Conservation (phyloP, 169 alveolate species). For the Neospora caninum region DNA sequence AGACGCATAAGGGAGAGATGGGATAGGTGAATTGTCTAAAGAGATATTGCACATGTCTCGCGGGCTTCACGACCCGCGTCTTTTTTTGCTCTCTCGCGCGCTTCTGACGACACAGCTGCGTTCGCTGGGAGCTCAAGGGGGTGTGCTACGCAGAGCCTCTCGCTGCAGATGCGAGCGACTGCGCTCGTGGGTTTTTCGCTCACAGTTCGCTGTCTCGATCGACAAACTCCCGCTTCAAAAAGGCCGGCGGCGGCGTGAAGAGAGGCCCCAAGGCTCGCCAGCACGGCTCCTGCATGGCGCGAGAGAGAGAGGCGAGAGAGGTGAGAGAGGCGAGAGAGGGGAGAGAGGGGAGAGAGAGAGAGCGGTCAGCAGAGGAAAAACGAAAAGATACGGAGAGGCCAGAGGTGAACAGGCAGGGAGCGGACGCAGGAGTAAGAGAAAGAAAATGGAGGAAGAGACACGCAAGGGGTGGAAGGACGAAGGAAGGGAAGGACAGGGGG, state of each 20-base stretch:
- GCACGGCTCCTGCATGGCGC: conserved; percentile 7
- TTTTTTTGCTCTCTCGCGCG: too few relatives aligned
- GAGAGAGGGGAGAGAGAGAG: neutral
- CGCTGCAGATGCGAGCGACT: too few relatives aligned
- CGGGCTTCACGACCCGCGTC: too few relatives aligned
- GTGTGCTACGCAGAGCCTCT: too few relatives aligned
- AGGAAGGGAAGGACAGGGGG: neutral
- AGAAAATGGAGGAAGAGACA: too few relatives aligned
- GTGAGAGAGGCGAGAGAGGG: neutral
- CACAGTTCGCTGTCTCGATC: conserved; percentile 22
- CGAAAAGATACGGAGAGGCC: neutral
- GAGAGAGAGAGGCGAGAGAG: neutral
- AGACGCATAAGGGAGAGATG: too few relatives aligned
- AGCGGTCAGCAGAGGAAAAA: neutral
- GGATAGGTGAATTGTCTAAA: too few relatives aligned
- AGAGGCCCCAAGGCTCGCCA: neutral
- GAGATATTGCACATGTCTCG: too few relatives aligned
- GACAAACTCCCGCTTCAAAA: conserved; percentile 5
- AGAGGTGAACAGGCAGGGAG: too few relatives aligned
- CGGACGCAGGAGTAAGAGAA: too few relatives aligned
- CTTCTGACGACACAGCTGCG: too few relatives aligned
- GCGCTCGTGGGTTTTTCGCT: neutral
- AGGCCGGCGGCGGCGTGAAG: neutral
- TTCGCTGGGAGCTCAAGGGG: too few relatives aligned
- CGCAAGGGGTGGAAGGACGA: neutral